Evolutionary conservation across 2,329 filamentous ascomycete species (phyloP), one percentile per base, ranked within the genome.

Genomic region (Colletotrichum filicis): DNA sequence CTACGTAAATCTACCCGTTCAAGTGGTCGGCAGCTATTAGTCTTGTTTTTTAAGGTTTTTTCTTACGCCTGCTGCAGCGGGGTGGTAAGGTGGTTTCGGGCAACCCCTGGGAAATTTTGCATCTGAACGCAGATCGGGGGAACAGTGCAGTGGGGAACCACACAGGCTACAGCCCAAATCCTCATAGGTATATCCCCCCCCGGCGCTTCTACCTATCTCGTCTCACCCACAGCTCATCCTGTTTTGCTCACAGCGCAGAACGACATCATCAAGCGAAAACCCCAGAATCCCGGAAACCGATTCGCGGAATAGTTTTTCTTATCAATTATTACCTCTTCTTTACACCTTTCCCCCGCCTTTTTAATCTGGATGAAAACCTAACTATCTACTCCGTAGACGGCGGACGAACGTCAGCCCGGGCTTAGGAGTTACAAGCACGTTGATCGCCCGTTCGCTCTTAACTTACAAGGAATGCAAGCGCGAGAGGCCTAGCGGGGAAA

Each of bases 401-500:
- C 42, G 42, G 19, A 49, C 19, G 42, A n/a, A 49, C 42, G 19
- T 49, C 42, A 61, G 32, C 61, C 22, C 22, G 61, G 60, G 66
- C 56, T 61, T 59, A 49, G 42, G 42, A 49, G 42, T 49, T 49
- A 32, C 37, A 19, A 55, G 46, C 24, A 46, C 37, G 32, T 55
- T 6, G 61, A 37, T 24, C 53, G 22, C 42, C 42, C 42, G 42
- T 32, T 55, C 61, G 61, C 46, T 53, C 28, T 55, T 30, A 32
- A 35, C 61, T 24, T 42, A 35, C 8, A 32, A 63, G 46, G 22
- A 22, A 19, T 11, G 28, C 49, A 30, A 63, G 26, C 26, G 28
- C 61, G 49, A 64, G 32, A 35, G 32, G 61, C 61, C 24, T 55
- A n/a, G 62, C 52, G 24, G 52, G 24, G 62, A 65, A 66, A 73